Base-by-base conservation (phyloP, 257 asterid genomes). In the Verbena officinalis region DNA sequence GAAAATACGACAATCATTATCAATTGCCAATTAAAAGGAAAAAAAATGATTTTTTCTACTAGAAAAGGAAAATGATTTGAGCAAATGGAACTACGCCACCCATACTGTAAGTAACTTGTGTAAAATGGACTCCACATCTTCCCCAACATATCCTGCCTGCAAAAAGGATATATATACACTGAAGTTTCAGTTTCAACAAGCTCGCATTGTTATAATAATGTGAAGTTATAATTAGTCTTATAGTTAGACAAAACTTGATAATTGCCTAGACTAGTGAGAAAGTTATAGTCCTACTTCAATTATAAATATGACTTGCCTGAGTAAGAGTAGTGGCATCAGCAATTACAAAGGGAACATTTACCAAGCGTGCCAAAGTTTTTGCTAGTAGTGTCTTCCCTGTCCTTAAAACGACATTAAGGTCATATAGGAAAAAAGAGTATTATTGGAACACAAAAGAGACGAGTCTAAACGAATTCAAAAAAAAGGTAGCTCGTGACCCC, bases 351-450 rank as follows among this genome's bases (percentile, higher is more conserved):
- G 99, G 99, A 74, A 94, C 99, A 58, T 90, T 94, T 68, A 94
- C 99, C 75, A 94, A 71, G 55, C 96, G 91, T 38, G 99, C 97
- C 89, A 94, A 83, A 75, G 96, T 94, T 78, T 90, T 94, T 59
- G 99, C 96, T 62, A 94, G 97, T 81, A 90, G 85, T 70, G 97
- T 94, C 80, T 94, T 94, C 85, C 99, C 99, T 94, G 97, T 94
- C 96, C 96, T 85, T 89, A 79, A 83, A 71, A 84, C 55, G 76
- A 77, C 80, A 80, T 66, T 64, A 69, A 77, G 70, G 71, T 64
- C 67, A 67, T 79, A 80, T 56, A 85, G 87, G 79, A 79, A 84
- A 79, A 84, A 85, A 80, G 84, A 75, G 82, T 74, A 75, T 34
- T 60, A 74, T 43, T 62, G 80, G 38, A 54, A 50, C 24, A 54